Evolutionary conservation across 2,329 filamentous ascomycete species (phyloP).

Genomic region (Xylariaceae sp.): DNA sequence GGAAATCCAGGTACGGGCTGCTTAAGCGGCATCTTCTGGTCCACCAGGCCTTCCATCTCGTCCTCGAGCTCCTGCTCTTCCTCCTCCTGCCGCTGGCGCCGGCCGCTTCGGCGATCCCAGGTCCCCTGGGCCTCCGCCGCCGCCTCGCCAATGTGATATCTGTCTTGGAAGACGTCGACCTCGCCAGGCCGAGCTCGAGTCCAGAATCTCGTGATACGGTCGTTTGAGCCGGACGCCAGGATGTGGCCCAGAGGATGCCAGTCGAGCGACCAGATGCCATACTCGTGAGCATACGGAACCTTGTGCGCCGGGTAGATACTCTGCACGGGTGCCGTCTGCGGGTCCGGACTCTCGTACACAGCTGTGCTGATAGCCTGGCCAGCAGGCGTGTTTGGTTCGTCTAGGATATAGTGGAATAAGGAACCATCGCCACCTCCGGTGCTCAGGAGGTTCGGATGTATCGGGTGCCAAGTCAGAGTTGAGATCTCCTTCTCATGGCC

Average conservation of each 20-base stretch:
- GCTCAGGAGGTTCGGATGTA: conserved; percentile 81
- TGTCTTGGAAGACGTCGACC: conserved; percentile 74
- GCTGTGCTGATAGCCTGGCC: conserved; percentile 66
- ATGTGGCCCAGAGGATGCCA: conserved; percentile 98
- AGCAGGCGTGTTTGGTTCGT: conserved; percentile 80
- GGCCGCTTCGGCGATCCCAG: conserved; percentile 73
- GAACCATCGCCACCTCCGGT: conserved; percentile 87
- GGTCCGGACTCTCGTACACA: conserved; percentile 79
- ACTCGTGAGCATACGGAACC: conserved; percentile 81
- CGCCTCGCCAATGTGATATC: conserved; percentile 90
- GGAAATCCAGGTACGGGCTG: conserved; percentile 42
- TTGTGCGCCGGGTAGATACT: conserved; percentile 89
- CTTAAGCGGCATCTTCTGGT: conserved; percentile 72
- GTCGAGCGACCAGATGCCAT: conserved; percentile 94
- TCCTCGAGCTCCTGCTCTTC: conserved; percentile 92
- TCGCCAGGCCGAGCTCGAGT: conserved; percentile 84
- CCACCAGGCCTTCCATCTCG: conserved; percentile 84
- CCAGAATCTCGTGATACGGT: conserved; percentile 96
- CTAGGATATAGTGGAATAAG: conserved; percentile 88
- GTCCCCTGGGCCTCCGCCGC: conserved; percentile 94
- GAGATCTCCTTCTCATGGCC: conserved; percentile 96
- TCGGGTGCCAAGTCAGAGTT: conserved; percentile 86
- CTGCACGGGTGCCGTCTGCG: conserved; percentile 71
- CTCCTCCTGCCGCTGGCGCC: conserved; percentile 76
- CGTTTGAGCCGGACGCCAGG: conserved; percentile 89